Conservation (phyloP, 2,329 filamentous ascomycete genomes). For the Iodosphaeria phyllophila region DNA sequence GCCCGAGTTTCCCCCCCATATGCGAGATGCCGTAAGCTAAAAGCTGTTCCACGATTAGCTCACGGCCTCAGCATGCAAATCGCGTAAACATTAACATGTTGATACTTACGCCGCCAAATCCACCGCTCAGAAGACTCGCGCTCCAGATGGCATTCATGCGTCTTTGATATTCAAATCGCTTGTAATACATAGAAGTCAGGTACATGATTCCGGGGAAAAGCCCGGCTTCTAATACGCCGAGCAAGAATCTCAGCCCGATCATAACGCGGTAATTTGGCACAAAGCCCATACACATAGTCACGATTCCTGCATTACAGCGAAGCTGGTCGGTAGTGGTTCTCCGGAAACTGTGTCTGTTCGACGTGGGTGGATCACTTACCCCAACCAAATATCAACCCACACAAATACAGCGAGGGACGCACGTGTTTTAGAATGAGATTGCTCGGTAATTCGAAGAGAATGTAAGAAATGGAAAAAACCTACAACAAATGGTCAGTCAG, state of each 20-base stretch:
- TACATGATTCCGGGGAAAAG: conserved; percentile 26
- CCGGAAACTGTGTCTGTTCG: too few relatives aligned
- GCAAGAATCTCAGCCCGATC: conserved; percentile 21
- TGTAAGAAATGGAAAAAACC: conserved; percentile 21
- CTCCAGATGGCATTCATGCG: conserved; percentile 24
- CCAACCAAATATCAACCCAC: conserved; percentile 22
- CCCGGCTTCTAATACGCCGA: conserved; percentile 26
- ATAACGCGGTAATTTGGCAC: conserved; percentile 19
- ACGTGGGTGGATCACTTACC: too few relatives aligned
- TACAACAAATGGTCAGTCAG: conserved; percentile 1
- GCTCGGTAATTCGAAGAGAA: conserved; percentile 24
- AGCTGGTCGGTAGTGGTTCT: too few relatives aligned
- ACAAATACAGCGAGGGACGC: conserved; percentile 19
- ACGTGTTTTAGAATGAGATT: conserved; percentile 24
- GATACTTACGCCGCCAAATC: conserved; percentile 19
- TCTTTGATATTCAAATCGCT: conserved; percentile 26
- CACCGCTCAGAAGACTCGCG: conserved; percentile 21
- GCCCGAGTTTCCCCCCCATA: conserved; percentile 21
- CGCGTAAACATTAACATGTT: neutral
- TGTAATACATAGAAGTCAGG: conserved; percentile 28
- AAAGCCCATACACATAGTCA: conserved; percentile 26
- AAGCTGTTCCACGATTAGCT: conserved; percentile 9
- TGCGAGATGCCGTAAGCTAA: conserved; percentile 27
- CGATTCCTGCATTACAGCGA: too few relatives aligned
- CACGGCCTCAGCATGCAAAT: neutral